Percentiles rank a stretch among this genome's conserved stretches.
phyloP scores from a whole-genome alignment of 2,329 filamentous ascomycete species.

The Curvularia sp. region DNA sequence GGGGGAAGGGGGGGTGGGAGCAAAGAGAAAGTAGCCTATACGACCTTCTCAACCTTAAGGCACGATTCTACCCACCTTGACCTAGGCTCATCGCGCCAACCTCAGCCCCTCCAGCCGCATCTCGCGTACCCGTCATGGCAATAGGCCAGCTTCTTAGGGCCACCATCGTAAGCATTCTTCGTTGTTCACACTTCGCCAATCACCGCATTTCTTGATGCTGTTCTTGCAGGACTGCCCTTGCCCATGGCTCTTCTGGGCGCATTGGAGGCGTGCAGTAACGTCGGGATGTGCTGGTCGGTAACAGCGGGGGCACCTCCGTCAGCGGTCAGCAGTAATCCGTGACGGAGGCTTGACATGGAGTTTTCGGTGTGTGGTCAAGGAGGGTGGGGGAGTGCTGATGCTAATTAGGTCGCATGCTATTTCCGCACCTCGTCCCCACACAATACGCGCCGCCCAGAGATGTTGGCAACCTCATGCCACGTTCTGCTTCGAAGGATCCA shows the following conservation, averaged over 20 bases:
- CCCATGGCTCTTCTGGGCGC: background rate
- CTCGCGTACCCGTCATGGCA: constrained; percentile 2
- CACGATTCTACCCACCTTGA: constrained; percentile 2
- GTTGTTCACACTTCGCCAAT: constrained; percentile 12
- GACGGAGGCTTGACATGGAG: constrained; percentile 6
- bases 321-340: constrained; percentile 9
- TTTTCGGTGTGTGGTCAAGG: background rate
- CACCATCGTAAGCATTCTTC: constrained; percentile 6
- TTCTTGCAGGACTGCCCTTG: constrained; percentile 12
- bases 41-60: constrained; percentile 14
- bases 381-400: constrained; percentile 6
- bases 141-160: constrained; percentile 13
- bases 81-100: constrained; percentile 9
- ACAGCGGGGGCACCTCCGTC: constrained; percentile 5
- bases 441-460: background rate
- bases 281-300: constrained; percentile 5
- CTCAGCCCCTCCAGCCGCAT: constrained; percentile 15
- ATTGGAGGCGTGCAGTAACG: constrained; percentile 8
- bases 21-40: constrained; percentile 1
- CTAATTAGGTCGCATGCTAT: constrained; percentile 1
- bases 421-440: constrained; percentile 1
- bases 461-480: constrained; percentile 4
- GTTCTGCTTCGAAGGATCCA: background rate
- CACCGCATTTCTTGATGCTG: background rate
- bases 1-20: constrained; percentile 3